Base-by-base conservation (phyloP, 352 stramenopile genomes). In the Plasmopara viticola region DNA sequence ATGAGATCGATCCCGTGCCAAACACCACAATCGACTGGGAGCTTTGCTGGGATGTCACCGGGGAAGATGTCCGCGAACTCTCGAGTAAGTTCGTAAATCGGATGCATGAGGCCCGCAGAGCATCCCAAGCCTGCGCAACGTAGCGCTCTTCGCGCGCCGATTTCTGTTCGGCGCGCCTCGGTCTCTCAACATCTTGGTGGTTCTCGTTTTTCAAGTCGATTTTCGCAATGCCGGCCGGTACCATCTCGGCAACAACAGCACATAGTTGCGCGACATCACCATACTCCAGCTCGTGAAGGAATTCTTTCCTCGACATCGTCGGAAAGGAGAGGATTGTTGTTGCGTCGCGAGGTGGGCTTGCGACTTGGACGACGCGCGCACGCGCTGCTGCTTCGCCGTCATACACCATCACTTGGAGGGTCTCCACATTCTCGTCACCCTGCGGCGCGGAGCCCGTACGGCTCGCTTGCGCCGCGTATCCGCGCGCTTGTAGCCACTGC, bases 11-110 rank as follows among this genome's bases (percentile, higher is more conserved):
- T 51, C 44, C 51, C 51, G 49, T 70, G 46, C 0, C 1, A 25
- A 15, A 55, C 40, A 14, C 49, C 31, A 14, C 40, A 39, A 9
- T 28, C 49, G 0, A 35, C 30, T 3, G 56, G 50, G 0, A 73
- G 40, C 4, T 43, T 13, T 0, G 48, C 47, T 2, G 48, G 65
- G 10, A 64, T 53, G 33, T 61, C 47, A 12, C 68, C 61, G 0
- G 51, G 47, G 9, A 64, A 61, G 12, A 64, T 12, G 31, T 64
- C 56, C 12, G 14, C n/a, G 40, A 39, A 64, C 45, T 68, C 54
- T 20, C 33, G 35, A 17, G 20, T 44, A 15, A 46, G 35, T 0
- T 46, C 13, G 39, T 62, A 51, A 1, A 60, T 53, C 5, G 46
- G 57, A 28, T 53, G 3, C 56, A 43, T 2, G 44, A 50, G 2